Evolutionary conservation across 805 yeast genomes (phyloP), one percentile per base, ranked within the genome.

Genomic region (Yarrowia phangngaensis): DNA sequence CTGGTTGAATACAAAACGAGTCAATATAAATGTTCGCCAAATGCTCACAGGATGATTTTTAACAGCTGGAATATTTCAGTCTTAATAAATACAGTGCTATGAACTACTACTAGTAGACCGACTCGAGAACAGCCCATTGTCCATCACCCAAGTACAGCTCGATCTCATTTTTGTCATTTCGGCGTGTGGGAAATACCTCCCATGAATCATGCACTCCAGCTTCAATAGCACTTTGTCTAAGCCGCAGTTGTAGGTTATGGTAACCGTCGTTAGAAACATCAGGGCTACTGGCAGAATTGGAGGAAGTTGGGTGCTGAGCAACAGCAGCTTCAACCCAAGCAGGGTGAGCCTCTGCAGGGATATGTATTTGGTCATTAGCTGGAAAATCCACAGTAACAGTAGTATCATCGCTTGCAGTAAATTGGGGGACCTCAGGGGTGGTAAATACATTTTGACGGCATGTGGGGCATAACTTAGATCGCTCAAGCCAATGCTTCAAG

Each of bases 391-490:
- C 22, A 1, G 30, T 17, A 4, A 30, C 9, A 6, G 22, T 19
- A 3, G 28, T 11, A n/a, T 8, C 32, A 13, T 13, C 34, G 8
- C 8, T 30, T 9, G 34, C 17, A n/a, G 34, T 30, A 30, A 13
- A 30, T 13, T 13, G 14, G n/a, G n/a, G n/a, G 3, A 6, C 47
- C 11, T 46, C 36, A 14, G 51, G 50, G 13, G 50, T 17, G 7
- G 50, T n/a, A n/a, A 78, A 73, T 2, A 87, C 94, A 8, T 79
- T 76, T 22, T 81, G 71, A 53, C 95, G 72, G 63, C 98, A 92
- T 48, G 89, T 78, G 1, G 98, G 98, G 68, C 98, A 92, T n/a
- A 78, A 76, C 56, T 82, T 90, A 0, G 95, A 86, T 55, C 95
- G 75, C 60, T 85, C 94, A 56, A 92, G 71, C 98, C 98, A 92